Evolutionary conservation across 2,329 filamentous ascomycete genomes (phyloP), one percentile per base, ranked within the genome.

Genomic region (Venturia nashicola): DNA sequence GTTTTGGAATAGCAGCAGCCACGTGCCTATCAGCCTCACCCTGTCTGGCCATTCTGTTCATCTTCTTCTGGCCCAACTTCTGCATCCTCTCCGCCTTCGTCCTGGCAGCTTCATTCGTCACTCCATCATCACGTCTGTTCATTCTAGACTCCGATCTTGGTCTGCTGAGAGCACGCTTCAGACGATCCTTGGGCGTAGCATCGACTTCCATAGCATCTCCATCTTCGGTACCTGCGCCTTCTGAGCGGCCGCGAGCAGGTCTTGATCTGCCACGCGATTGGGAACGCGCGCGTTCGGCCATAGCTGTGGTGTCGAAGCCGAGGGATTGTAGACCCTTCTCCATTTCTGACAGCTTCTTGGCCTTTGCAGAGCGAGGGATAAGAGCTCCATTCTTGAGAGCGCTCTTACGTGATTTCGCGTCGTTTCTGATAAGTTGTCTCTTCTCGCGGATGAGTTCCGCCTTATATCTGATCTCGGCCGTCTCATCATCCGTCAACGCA

Each of bases 11-110:
- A 62, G 89, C 83, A 44, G 89, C 89, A 64, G 87, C 87, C 67
- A 86, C 86, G 78, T 97, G 93, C 74, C 95, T 86, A 82, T 99
- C 94, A 67, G 88, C 92, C 80, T 99, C 94, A 82, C 94, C 94
- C 82, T 95, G 90, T 76, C 92, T 87, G 55, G 94, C 94, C 88
- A 95, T 94, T 68, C 93, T 86, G 81, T 99, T 99, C 91, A 95
- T 97, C 85, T 91, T 93, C 83, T 93, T 91, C 86, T 99, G 95
- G 71, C 87, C 83, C 74, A 99, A 79, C 83, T 96, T 97, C 73
- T 86, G 83, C 74, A 95, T 80, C 71, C 88, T 86, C 76, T 96
- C 92, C 44, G 90, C 91, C 83, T 93, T 95, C 66, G 81, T 82
- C 68, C 89, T 84, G 61, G 83, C 79, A 63, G 74, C 76, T 68